Percentiles rank a stretch among this genome's conserved stretches.
Evolutionary conservation across 1,284 basidiomycete species (phyloP).

Genomic region (Leccinum pallidistipes): DNA sequence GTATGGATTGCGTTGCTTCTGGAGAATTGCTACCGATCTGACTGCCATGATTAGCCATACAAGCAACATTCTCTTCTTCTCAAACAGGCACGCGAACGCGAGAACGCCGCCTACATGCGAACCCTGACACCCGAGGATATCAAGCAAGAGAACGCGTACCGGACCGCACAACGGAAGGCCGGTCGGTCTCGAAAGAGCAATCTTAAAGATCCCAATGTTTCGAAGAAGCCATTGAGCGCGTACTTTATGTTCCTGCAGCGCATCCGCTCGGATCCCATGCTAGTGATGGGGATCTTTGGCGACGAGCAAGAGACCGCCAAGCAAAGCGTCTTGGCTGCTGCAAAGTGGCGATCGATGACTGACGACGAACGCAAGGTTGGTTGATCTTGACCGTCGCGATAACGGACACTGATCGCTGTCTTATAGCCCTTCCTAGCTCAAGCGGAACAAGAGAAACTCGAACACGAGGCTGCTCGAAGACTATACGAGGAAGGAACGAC

Average conservation of each 20-base stretch:
- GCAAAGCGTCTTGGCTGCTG: conserved; percentile 92
- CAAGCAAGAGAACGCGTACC: conserved; percentile 89
- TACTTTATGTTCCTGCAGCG: conserved; percentile 95
- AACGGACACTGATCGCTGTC: conserved; percentile 10
- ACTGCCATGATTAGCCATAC: conserved; percentile 60
- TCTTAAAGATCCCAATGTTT: conserved; percentile 95
- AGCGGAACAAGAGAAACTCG: conserved; percentile 90
- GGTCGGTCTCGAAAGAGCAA: conserved; percentile 94
- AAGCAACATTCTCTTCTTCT: conserved; percentile 78
- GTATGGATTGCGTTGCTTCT: conserved; percentile 41
- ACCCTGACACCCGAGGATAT: conserved; percentile 94
- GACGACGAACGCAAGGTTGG: conserved; percentile 89
- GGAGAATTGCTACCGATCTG: conserved; percentile 34
- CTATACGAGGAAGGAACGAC: conserved; percentile 81
- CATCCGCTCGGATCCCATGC: conserved; percentile 72
- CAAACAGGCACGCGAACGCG: conserved; percentile 83
- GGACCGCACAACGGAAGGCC: conserved; percentile 89
- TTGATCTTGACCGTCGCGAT: conserved; percentile 14
- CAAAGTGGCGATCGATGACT: conserved; percentile 88
- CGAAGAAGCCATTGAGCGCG: conserved; percentile 92
- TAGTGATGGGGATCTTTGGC: conserved; percentile 84
- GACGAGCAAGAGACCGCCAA: conserved; percentile 93
- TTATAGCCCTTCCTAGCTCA: conserved; percentile 84
- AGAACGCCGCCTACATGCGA: conserved; percentile 83
- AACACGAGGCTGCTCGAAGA: conserved; percentile 80